phyloP scores from a whole-genome alignment of 345 rosid species.

The Citrus mangshanensis region DNA sequence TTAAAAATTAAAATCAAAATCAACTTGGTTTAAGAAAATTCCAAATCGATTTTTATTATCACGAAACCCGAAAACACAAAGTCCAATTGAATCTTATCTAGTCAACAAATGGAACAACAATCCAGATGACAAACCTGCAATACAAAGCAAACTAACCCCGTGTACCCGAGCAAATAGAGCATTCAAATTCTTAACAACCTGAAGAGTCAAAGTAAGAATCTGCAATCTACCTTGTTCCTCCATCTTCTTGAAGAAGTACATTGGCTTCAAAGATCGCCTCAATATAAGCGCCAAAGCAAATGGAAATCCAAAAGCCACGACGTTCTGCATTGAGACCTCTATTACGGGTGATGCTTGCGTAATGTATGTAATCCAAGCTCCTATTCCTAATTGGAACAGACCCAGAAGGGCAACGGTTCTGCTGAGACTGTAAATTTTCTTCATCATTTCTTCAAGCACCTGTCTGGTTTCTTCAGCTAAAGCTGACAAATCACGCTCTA shows the following conservation, averaged over 20 bases:
- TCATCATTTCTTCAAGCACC: constrained; percentile 71
- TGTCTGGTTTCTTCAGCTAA: constrained; percentile 76
- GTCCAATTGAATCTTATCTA: constrained; percentile 17
- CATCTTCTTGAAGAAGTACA: constrained; percentile 85
- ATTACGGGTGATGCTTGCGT: constrained; percentile 41
- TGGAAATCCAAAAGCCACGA: constrained; percentile 77
- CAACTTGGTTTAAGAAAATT: not conserved
- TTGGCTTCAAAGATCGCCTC: constrained; percentile 76
- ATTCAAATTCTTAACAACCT: constrained; percentile 73
- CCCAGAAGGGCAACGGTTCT: constrained; percentile 59
- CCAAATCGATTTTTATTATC: not conserved
- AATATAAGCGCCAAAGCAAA: constrained; percentile 75
- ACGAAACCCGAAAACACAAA: not conserved
- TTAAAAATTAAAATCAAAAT: not conserved
- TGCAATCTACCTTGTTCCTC: constrained; percentile 86
- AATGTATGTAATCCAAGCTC: constrained; percentile 60
- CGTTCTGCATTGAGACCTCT: constrained; percentile 60
- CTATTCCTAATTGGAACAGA: constrained; percentile 60
- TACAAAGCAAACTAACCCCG: constrained; percentile 47
- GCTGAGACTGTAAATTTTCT: constrained; percentile 63
- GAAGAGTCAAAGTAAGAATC: constrained; percentile 74
- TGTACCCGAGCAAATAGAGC: constrained; percentile 58
- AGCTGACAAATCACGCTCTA: constrained; percentile 75
- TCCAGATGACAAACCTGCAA: constrained; percentile 47
- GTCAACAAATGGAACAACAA: constrained; percentile 39